Base-by-base conservation (phyloP, 2,329 filamentous ascomycete species). In the Periconia macrospinosa region DNA sequence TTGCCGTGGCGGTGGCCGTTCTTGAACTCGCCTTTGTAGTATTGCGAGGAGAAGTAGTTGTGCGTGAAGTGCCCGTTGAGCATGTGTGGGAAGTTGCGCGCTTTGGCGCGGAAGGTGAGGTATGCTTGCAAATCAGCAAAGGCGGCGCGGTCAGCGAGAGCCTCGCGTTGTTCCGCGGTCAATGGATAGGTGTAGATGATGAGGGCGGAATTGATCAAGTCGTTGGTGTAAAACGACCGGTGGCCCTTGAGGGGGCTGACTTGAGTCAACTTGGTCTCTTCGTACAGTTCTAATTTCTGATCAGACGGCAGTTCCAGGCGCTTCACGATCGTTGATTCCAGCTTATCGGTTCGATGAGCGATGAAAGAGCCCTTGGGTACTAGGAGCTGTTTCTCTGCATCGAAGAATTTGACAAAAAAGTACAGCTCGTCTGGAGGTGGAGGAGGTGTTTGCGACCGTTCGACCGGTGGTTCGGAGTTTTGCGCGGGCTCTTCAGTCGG, bases 11-110 rank as follows among this genome's bases (percentile, higher is more conserved):
- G 75, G 20, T 70, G 67, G 6, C 70, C 79, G 15, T 76, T 72
- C 49, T 82, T 76, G 6, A 73, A 59, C 37, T 78, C 74, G 49
- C 84, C 84, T 47, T 77, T 78, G 71, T 84, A 86, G 68, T 79
- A 83, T 48, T 85, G 79, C 2, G 77, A 77, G 7, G 79, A 81
- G 58, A 84, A 83, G 49, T 80, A 79, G 57, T 82, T 80, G 50
- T 81, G 70, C 2, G 78, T 83, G 59, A 79, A 79, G 48, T 70
- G 73, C 14, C 80, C 80, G 63, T 53, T 75, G 11, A 72, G 45
- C 27, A 58, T 61, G n/a, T 54, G 67, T 2, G 80, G 79, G 55
- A 81, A 79, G 47, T 76, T 73, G 47, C 78, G 76, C 5, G 63
- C 59, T 33, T 68, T 59, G 7, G 73, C 69, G 19, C 72, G 66